phyloP scores from a whole-genome alignment of 805 yeast species.

The Wickerhamomyces mucosus region DNA sequence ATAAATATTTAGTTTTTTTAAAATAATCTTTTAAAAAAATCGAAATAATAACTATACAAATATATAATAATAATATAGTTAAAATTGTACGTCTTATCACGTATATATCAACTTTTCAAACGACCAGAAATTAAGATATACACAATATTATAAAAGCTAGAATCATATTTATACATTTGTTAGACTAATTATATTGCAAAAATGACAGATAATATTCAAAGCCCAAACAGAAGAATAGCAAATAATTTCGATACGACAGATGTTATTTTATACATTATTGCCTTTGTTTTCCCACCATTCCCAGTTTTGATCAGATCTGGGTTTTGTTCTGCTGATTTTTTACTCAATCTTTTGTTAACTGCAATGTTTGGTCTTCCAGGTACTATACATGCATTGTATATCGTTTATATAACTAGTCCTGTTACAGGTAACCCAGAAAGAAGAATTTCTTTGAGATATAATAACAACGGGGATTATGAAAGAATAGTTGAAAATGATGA shows the following conservation, averaged over 20 bases:
- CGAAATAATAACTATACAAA: too few relatives aligned
- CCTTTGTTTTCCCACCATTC: slow-evolving; percentile 64
- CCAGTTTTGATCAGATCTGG: slow-evolving; percentile 66
- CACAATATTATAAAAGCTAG: too few relatives aligned
- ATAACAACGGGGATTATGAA: slow-evolving; percentile 11
- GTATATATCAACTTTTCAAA: too few relatives aligned
- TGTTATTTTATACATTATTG: slow-evolving; percentile 45
- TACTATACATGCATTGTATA: slow-evolving; percentile 52
- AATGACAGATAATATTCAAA: too few relatives aligned
- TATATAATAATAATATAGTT: too few relatives aligned
- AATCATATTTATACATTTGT: too few relatives aligned
- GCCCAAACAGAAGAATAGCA: slow-evolving; percentile 8
- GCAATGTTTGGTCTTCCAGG: slow-evolving; percentile 74
- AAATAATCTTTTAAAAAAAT: too few relatives aligned
- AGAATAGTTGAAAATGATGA: slow-evolving; percentile 10
- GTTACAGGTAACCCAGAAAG: slow-evolving; percentile 12
- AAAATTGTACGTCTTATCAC: too few relatives aligned
- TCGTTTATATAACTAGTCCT: slow-evolving; percentile 25
- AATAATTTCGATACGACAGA: slow-evolving; percentile 26
- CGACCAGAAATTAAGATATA: too few relatives aligned
- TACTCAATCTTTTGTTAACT: slow-evolving; percentile 57
- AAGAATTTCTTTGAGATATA: slow-evolving; percentile 5
- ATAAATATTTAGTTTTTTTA: too few relatives aligned
- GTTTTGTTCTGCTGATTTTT: slow-evolving; percentile 39
- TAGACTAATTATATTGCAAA: too few relatives aligned